Base-by-base conservation (phyloP, 495 filamentous ascomycete genomes). In the Wilcoxina mikolae region DNA sequence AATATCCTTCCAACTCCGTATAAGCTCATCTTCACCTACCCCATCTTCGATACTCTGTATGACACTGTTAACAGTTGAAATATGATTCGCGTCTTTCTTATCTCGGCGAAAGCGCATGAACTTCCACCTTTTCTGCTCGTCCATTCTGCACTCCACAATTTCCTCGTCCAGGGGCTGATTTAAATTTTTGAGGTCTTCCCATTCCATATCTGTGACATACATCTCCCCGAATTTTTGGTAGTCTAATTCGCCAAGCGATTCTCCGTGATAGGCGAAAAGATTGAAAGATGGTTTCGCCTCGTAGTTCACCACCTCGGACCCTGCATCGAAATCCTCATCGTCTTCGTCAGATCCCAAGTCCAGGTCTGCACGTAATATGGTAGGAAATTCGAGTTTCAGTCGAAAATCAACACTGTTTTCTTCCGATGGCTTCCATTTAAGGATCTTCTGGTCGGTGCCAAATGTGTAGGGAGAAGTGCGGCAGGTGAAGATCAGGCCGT, bases 401-500 rank as follows among this genome's bases (percentile, higher is more conserved):
- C 82, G 75, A 67, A 95, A 95, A 65, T 98, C 91, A 56, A 98
- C 76, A 0, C 86, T 88, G 68, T 98, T 98, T 61, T 98, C 91
- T 24, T 81, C 69, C 3, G 82, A 82, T 0, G 89, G 85, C 66
- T 98, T 98, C 91, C 91, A 98, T 69, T 98, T 98, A 22, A 98
- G 73, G 57, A 65, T 65, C 18, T 65, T 53, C 17, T 56, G 28
- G 67, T 98, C 91, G 4, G 91, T 96, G 58, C 91, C 91, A 52
- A 81, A 82, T 58, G 79, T 78, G 72, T 98, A 98, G 1, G 83
- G 78, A 26, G 81, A 83, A 57, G 75, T 82, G 52, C 85, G 80
- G 66, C 89, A 94, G 29, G 91, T 95, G 72, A 98, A 98, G 64
- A 98, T 93, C 18, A 98, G 75, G 25, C 91, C 91, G 68, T 98